Evolutionary conservation across 345 rosid species (phyloP).

Genomic region (Clausena lansium): DNA sequence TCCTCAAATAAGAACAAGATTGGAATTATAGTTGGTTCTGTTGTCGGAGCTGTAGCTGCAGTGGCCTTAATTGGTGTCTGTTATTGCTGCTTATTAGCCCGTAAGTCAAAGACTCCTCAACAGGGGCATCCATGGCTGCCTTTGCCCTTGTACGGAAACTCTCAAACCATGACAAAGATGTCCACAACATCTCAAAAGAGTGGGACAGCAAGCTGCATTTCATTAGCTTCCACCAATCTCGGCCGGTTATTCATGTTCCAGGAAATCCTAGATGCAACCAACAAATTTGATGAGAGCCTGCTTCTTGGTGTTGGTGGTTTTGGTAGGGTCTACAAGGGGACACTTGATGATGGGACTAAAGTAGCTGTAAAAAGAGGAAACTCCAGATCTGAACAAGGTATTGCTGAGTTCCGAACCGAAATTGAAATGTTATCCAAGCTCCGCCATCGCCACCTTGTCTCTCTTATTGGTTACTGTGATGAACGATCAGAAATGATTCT

Average conservation of each 20-base stretch:
- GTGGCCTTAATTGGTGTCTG: conserved; percentile 51
- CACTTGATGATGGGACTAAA: conserved; percentile 80
- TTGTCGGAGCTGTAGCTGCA: conserved; percentile 42
- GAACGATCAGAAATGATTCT: conserved; percentile 96
- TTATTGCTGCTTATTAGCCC: conserved; percentile 55
- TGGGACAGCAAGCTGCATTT: conserved; percentile 82
- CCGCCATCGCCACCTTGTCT: conserved; percentile 94
- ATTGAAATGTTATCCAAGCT: conserved; percentile 97
- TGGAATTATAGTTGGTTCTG: conserved; percentile 46
- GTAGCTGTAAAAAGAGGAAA: conserved; percentile 98
- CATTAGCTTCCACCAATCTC: conserved; percentile 70
- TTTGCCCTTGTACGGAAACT: conserved; percentile 86
- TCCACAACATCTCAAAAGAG: conserved; percentile 90
- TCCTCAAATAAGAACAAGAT: conserved; percentile 37
- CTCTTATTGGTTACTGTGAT: conserved; percentile 96
- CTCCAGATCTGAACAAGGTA: conserved; percentile 98
- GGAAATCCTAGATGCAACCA: conserved; percentile 92
- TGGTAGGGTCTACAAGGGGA: conserved; percentile 91
- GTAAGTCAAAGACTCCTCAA: conserved; percentile 53
- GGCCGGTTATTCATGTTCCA: conserved; percentile 82
- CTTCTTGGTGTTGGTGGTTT: conserved; percentile 98
- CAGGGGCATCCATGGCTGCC: conserved; percentile 87
- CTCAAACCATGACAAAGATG: conserved; percentile 75
- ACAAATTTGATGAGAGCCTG: conserved; percentile 81
- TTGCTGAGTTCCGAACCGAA: conserved; percentile 96